These are phyloP conservation scores for Hyaloperonospora brassicae DNA, from an alignment of 352 stramenopile genomes.

Conservation along the genomic window DNA sequence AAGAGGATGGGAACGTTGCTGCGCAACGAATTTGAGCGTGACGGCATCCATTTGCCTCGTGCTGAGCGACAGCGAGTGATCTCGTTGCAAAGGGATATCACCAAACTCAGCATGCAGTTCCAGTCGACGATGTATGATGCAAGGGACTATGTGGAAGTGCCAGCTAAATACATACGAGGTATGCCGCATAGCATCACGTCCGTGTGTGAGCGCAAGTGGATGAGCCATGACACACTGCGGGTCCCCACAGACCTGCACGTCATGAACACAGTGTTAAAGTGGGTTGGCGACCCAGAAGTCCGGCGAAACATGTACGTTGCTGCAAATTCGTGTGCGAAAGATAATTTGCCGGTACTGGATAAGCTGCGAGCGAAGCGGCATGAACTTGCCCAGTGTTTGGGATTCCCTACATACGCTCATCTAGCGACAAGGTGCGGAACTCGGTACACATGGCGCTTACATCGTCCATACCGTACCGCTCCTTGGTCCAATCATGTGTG, in stretches of 20 bases:
- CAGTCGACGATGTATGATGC: slow-evolving; percentile 72
- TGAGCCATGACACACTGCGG: slow-evolving; percentile 46
- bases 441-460: no score
- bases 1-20: slow-evolving; percentile 84
- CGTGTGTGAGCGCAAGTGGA: slow-evolving; percentile 58
- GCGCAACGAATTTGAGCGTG: slow-evolving; percentile 90
- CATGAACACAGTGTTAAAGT: slow-evolving; percentile 89
- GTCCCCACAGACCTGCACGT: slow-evolving; percentile 84
- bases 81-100: slow-evolving; percentile 84
- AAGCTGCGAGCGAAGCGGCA: slow-evolving; percentile 82
- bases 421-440: slow-evolving; percentile 81
- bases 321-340: slow-evolving; percentile 72
- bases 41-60: slow-evolving; percentile 90
- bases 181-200: slow-evolving; percentile 55
- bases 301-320: slow-evolving; percentile 88
- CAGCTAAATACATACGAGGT: slow-evolving; percentile 37
- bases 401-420: slow-evolving; percentile 87
- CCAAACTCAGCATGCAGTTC: slow-evolving; percentile 82
- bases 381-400: slow-evolving; percentile 79
- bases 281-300: slow-evolving; percentile 64
- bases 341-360: slow-evolving; percentile 77
- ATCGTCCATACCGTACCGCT: no score
- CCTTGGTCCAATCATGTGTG: no score
- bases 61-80: slow-evolving; percentile 73
- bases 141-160: slow-evolving; percentile 60